Evolutionary conservation across 2,329 filamentous ascomycete genomes (phyloP), one percentile per base, ranked within the genome.

Genomic region (Cyclaneusma minus): DNA sequence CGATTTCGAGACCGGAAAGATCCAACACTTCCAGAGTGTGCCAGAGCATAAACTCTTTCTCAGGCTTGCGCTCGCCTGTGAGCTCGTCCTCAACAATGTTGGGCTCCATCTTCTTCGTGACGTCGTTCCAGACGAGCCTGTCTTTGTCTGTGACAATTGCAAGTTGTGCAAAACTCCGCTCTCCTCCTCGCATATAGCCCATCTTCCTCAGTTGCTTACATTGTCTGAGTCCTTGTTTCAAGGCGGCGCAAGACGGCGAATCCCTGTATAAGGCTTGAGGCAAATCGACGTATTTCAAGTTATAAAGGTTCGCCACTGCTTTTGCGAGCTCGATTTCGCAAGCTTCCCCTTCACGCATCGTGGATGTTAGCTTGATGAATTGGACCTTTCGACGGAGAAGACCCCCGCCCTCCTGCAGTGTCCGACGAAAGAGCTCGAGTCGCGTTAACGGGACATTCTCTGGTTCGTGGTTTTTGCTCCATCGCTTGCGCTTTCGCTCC

Each of bases 341-440:
- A 2, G 80, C 80, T 55, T 94, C 45, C 22, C n/a, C n/a, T 13
- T 24, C 83, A 31, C 87, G 73, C 28, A 87, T 76, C 87, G 94
- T 94, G 51, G 93, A 94, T 5, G 87, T 83, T 32, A 83, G 73
- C 58, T 93, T 92, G 43, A 95, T 61, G 41, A 76, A 84, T 43
- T 75, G 57, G 4, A 93, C 81, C 21, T 70, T 58, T 29, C 65
- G 58, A 17, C 76, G 83, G 23, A 92, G 56, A 14, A 64, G 56
- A 6, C 63, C 50, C 24, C 56, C 67, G 34, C 84, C 76, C 25
- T 87, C 79, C 35, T 84, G 72, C 25, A 94, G 69, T 1, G 84
- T 83, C 34, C 83, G 71, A 46, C 77, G 80, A 24, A 95, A 66
- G 29, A 93, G 64, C 41, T 72, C 67, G 26, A 95, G 63, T 16